phyloP scores from a whole-genome alignment of 2,329 filamentous ascomycete genomes.

The Helminthosporium solani region DNA sequence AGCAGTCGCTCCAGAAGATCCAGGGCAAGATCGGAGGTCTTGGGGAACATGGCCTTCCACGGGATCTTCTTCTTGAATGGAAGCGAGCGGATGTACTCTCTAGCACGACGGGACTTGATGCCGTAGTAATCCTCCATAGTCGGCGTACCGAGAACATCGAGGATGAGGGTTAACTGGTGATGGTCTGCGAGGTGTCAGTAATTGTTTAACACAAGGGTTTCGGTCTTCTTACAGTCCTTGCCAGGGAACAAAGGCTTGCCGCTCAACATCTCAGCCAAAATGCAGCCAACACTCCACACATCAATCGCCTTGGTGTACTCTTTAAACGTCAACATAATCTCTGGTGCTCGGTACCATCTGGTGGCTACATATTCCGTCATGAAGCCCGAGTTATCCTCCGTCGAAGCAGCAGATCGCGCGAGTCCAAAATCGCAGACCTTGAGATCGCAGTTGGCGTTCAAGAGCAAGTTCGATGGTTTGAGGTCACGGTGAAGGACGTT shows the following conservation, averaged over 20 bases:
- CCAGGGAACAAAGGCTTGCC: conserved; percentile 97
- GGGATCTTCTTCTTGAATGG: conserved; percentile 99
- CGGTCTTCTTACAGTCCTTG: conserved; percentile 79
- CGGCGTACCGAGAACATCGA: conserved; percentile 94
- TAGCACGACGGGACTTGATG: conserved; percentile 95
- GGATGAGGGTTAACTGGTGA: conserved; percentile 93
- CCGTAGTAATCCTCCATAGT: conserved; percentile 99
- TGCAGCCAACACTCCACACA: conserved; percentile 98
- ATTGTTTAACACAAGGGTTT: background rate
- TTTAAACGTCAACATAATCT: conserved; percentile 99
- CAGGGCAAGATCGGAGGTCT: conserved; percentile 95
- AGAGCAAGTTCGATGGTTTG: conserved; percentile 93
- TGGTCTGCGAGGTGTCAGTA: conserved; percentile 64
- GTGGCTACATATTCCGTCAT: conserved; percentile 99
- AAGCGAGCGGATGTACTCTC: conserved; percentile 96
- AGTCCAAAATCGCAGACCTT: conserved; percentile 99
- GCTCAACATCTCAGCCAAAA: conserved; percentile 97
- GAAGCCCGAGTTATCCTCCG: conserved; percentile 99
- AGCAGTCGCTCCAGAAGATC: conserved; percentile 94
- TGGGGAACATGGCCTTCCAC: conserved; percentile 94
- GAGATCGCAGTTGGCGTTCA: conserved; percentile 98
- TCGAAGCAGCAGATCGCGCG: conserved; percentile 90
- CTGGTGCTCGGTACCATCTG: conserved; percentile 96
- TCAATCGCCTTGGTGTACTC: conserved; percentile 99
- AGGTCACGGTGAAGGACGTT: conserved; percentile 97